These are phyloP conservation scores for Viridothelium virens DNA, from an alignment of 495 filamentous ascomycete species.

Conservation along the genomic window DNA sequence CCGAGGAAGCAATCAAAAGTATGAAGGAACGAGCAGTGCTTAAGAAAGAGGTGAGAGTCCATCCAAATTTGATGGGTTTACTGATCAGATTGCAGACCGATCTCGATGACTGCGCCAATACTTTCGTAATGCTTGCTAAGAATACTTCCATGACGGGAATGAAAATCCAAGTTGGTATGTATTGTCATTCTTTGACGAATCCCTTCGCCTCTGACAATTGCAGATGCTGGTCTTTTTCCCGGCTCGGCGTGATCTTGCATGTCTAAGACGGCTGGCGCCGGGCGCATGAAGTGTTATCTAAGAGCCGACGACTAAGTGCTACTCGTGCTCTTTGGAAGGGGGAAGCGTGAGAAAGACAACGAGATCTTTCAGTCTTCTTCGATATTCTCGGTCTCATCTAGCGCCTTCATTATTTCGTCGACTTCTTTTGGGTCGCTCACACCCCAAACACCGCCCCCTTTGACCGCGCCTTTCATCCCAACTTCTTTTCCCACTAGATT, in stretches of 20 bases:
- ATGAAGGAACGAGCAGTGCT: slow-evolving; percentile 32
- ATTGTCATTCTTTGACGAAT: not conserved
- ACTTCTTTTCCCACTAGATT: slow-evolving; percentile 96
- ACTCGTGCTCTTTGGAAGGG: no score
- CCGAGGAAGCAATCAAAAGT: slow-evolving; percentile 22
- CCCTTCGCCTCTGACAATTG: not conserved
- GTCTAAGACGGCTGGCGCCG: not conserved
- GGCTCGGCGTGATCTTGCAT: not conserved
- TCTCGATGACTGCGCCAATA: slow-evolving; percentile 37
- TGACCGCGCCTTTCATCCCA: slow-evolving; percentile 72
- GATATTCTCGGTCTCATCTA: slow-evolving; percentile 64
- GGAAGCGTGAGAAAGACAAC: not conserved
- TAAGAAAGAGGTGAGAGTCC: slow-evolving; percentile 29
- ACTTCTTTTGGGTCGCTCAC: slow-evolving; percentile 76
- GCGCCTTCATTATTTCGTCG: slow-evolving; percentile 59
- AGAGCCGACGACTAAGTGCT: not conserved
- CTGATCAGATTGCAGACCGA: slow-evolving; percentile 22
- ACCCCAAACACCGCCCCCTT: slow-evolving; percentile 90
- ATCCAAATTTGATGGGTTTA: not conserved
- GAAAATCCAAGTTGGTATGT: slow-evolving; percentile 34
- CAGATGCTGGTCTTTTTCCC: slow-evolving; percentile 15
- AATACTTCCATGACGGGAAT: slow-evolving; percentile 38
- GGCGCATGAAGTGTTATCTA: not conserved
- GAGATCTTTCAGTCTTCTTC: slow-evolving; percentile 34
- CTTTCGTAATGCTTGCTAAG: slow-evolving; percentile 34